These are phyloP conservation scores for Oryza longistaminata DNA, from an alignment of 176 grass and related monocot genomes.

Conservation along the genomic window DNA sequence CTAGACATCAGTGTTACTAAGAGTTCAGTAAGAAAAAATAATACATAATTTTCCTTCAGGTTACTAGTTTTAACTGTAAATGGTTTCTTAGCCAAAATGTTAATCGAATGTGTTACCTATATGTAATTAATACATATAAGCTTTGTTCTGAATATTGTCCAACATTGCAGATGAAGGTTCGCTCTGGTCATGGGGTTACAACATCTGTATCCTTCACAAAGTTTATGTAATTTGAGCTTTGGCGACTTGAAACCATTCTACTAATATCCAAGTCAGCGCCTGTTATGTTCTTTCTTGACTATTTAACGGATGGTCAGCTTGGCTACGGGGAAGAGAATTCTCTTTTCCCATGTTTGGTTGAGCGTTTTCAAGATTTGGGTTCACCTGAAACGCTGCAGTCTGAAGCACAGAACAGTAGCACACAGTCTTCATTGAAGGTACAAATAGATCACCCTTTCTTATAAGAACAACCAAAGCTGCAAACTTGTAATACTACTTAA, in stretches of 20 bases:
- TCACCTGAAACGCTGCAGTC: conserved; percentile 51
- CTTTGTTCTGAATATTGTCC: conserved; percentile 32
- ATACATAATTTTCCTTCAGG: too few relatives aligned
- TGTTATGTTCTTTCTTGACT: conserved; percentile 52
- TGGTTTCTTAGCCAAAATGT: neutral
- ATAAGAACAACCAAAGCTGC: neutral
- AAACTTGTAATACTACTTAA: neutral
- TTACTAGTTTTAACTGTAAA: neutral
- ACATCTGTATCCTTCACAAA: conserved; percentile 87
- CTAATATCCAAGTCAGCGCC: conserved; percentile 9
- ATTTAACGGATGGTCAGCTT: conserved; percentile 78
- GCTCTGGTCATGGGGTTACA: conserved; percentile 99
- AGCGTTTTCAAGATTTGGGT: conserved; percentile 73
- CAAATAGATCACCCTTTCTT: neutral
- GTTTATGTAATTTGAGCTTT: conserved; percentile 6
- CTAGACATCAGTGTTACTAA: too few relatives aligned
- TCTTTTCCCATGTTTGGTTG: conserved; percentile 68
- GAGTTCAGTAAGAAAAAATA: too few relatives aligned
- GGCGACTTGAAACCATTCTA: conserved; percentile 4
- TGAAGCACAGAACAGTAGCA: conserved; percentile 21
- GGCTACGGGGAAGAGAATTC: conserved; percentile 78
- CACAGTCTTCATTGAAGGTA: conserved; percentile 62
- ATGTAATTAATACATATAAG: too few relatives aligned
- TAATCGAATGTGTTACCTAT: neutral
- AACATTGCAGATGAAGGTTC: conserved; percentile 82